phyloP scores from a whole-genome alignment of 1,139 yeast genomes.

The Arxiozyma telluris region DNA sequence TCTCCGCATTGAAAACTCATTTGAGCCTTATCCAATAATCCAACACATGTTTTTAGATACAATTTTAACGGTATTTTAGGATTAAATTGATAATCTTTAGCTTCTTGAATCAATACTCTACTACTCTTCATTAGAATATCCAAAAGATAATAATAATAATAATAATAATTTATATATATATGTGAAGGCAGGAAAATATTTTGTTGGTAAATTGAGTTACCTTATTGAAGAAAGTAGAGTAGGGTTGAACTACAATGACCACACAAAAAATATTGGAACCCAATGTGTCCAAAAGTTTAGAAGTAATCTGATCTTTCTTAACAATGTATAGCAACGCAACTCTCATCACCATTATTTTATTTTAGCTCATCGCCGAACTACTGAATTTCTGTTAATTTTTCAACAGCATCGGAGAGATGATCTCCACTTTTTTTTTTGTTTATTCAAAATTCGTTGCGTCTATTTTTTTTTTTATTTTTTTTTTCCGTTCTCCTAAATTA shows the following conservation, averaged over 20 bases:
- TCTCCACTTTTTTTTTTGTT: neutral
- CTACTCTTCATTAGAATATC: slow-evolving; percentile 13
- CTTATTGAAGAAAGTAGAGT: too few species aligned
- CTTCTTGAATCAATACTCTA: slow-evolving; percentile 22
- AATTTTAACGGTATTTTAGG: slow-evolving; percentile 23
- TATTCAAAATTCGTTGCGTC: neutral
- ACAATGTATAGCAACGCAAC: neutral
- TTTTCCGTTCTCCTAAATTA: neutral
- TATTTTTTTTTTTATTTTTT: neutral
- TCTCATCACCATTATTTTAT: neutral
- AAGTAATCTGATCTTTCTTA: neutral
- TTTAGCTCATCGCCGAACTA: neutral
- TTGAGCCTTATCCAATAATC: slow-evolving; percentile 26
- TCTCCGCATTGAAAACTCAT: slow-evolving; percentile 20
- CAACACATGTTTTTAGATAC: slow-evolving; percentile 26
- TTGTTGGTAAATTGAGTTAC: too few species aligned
- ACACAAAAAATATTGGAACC: neutral
- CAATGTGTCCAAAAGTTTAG: neutral
- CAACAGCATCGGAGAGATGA: neutral
- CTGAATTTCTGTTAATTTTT: neutral
- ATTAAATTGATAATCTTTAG: slow-evolving; percentile 24
- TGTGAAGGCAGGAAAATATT: neutral
- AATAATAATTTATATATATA: too few species aligned
- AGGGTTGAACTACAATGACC: neutral
- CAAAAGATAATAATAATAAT: too few species aligned